These are phyloP conservation scores for Coprinopsis marcescibilis DNA, from an alignment of 768 basidiomycete species.

Conservation along the genomic window DNA sequence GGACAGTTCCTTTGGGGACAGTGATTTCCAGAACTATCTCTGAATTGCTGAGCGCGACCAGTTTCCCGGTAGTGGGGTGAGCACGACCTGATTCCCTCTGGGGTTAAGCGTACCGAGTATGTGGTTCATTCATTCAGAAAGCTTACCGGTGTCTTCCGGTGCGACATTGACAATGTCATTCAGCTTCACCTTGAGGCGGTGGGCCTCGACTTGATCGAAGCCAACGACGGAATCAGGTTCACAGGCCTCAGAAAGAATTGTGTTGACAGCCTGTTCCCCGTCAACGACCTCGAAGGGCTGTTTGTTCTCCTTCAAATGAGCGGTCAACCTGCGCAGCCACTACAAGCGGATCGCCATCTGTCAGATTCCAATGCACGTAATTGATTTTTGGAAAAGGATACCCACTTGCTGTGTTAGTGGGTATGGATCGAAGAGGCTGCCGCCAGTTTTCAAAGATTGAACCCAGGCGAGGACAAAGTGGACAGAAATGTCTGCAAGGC, in stretches of 20 bases:
- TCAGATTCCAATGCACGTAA: background rate
- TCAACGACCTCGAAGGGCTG: constrained; percentile 24
- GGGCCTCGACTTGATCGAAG: constrained; percentile 41
- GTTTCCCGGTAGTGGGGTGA: constrained; percentile 41
- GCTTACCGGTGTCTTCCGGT: constrained; percentile 45
- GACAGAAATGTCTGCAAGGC: constrained; percentile 47
- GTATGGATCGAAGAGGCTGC: constrained; percentile 35
- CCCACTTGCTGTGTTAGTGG: constrained; percentile 38
- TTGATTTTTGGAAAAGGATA: background rate
- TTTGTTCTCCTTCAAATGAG: constrained; percentile 25
- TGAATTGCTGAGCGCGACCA: constrained; percentile 43
- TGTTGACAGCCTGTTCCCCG: constrained; percentile 37
- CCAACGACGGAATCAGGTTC: constrained; percentile 37
- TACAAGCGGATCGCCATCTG: constrained; percentile 15
- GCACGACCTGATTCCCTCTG: constrained; percentile 25
- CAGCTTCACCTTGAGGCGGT: constrained; percentile 32
- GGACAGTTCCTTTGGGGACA: constrained; percentile 32
- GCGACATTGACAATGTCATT: constrained; percentile 35
- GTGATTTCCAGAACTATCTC: constrained; percentile 45
- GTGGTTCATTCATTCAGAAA: background rate
- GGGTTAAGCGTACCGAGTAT: background rate
- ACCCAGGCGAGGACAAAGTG: constrained; percentile 47
- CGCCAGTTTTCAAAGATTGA: constrained; percentile 27
- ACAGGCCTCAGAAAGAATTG: constrained; percentile 30
- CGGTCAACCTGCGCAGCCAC: constrained; percentile 43